Evolutionary conservation across 208 protist genomes (phyloP).

Genomic region (Herpetomonas tarakana): DNA sequence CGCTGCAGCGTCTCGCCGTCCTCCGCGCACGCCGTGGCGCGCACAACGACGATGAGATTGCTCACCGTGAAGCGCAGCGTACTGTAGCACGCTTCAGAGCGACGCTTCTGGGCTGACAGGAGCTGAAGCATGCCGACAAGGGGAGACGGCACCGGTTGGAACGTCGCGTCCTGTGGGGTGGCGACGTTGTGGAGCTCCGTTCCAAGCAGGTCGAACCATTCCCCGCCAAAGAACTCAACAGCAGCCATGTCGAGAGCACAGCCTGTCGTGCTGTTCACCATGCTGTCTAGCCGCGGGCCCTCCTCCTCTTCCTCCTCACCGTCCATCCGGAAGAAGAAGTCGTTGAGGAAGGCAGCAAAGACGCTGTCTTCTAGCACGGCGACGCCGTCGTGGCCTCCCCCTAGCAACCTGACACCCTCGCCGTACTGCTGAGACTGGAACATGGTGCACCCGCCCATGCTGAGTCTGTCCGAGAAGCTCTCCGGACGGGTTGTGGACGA

Average conservation of each 20-base stretch:
- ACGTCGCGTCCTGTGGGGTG: background rate
- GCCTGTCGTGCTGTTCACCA: background rate
- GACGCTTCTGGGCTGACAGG: background rate
- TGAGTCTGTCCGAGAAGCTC: too few species aligned
- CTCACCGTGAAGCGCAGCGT: background rate
- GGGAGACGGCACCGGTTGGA: background rate
- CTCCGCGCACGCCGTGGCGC: background rate
- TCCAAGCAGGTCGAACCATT: constrained; percentile 7
- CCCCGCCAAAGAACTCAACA: constrained; percentile 3
- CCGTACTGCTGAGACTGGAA: background rate
- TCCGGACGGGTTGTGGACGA: background rate
- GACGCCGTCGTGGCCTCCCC: background rate
- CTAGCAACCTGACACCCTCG: background rate
- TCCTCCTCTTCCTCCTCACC: background rate
- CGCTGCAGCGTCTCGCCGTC: background rate
- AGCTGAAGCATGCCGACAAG: background rate
- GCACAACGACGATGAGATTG: background rate
- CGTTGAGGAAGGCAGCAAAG: background rate
- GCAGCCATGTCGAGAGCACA: background rate
- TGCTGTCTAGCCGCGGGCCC: background rate
- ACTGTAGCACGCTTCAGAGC: background rate
- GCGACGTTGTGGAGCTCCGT: constrained; percentile 1
- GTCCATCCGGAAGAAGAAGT: background rate
- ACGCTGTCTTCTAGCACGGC: background rate
- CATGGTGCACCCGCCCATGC: background rate